These are phyloP conservation scores for Candida buenavistaensis DNA, from an alignment of 1,139 yeast species.

Conservation along the genomic window DNA sequence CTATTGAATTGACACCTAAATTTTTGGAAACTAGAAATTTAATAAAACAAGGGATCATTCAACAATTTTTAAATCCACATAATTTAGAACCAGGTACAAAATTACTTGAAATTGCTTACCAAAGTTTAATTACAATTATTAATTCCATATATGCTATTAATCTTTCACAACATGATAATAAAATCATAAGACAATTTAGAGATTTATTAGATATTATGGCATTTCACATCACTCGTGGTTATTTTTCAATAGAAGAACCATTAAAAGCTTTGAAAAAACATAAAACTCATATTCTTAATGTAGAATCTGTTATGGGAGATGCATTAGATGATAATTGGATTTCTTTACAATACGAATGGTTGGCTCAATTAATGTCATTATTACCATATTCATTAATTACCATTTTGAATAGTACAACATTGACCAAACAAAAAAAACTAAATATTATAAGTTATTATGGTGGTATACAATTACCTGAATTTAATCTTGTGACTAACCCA, in stretches of 20 bases:
- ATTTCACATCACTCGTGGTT: conserved; percentile 61
- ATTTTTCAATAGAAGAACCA: conserved; percentile 61
- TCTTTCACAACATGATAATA: conserved; percentile 29
- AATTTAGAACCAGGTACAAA: conserved; percentile 33
- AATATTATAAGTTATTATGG: conserved; percentile 27
- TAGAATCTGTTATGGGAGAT: conserved; percentile 18
- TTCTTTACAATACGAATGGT: conserved; percentile 49
- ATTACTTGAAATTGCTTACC: conserved; percentile 35
- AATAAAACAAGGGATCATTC: conserved; percentile 38
- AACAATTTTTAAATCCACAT: conserved; percentile 35
- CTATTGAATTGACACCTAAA: conserved; percentile 35
- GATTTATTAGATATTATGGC: conserved; percentile 58
- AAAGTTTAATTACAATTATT: conserved; percentile 29
- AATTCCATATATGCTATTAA: conserved; percentile 15
- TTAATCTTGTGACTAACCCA: conserved; percentile 31
- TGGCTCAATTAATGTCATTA: conserved; percentile 53
- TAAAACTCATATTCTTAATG: conserved; percentile 56
- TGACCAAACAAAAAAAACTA: conserved; percentile 12
- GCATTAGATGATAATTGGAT: conserved; percentile 35
- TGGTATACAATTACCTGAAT: conserved; percentile 30
- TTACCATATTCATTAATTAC: conserved; percentile 47
- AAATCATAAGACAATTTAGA: conserved; percentile 36
- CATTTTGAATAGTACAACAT: conserved; percentile 15
- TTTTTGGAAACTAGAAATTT: conserved; percentile 42
- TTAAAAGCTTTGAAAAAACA: conserved; percentile 64